Evolutionary conservation across 1,284 basidiomycete species (phyloP), one percentile per base, ranked within the genome.

Genomic region (Austroboletus niveus): DNA sequence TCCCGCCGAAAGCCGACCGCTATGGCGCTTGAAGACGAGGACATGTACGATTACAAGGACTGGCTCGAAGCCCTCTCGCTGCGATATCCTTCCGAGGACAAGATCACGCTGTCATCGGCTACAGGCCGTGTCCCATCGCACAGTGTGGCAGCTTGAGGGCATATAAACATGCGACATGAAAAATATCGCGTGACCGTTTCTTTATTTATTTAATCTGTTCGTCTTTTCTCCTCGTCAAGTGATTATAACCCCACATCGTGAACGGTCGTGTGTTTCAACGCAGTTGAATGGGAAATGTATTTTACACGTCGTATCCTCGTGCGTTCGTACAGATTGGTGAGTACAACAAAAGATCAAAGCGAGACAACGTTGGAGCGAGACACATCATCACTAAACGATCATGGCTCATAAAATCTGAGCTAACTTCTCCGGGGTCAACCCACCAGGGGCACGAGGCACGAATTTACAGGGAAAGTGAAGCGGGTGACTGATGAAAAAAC

Each of bases 401-500:
- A 17, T 4, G 8, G 17, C 3, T 60, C 53, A 69, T 6, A 49
- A 57, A 42, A 64, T 49, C 34, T 57, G 54, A 22, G 49, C 44
- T 40, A 64, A 45, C 41, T 57, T 66, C n/a, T 59, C 57, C 6
- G 51, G 35, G 3, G 49, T 51, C 34, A 65, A n/a, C 32, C 58
- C 56, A 34, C 50, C 55, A 6, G 54, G 27, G 27, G 47, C 39
- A 15, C 67, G 68, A 1, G 64, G 64, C 12, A 57, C 51, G 42
- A 66, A 52, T 29, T 43, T 42, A 24, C 67, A 66, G 30, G 68
- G 60, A 32, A 69, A 68, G 12, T 51, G 45, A 3, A 35, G 51
- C 1, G 64, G 66, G 32, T 63, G 65, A 17, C 64, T 69, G 40
- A 12, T 2, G 15, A 31, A 35, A 12, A 22, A 14, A 24, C 22